Evolutionary conservation across 2,329 filamentous ascomycete species (phyloP).

Genomic region (Penicillium sp.): DNA sequence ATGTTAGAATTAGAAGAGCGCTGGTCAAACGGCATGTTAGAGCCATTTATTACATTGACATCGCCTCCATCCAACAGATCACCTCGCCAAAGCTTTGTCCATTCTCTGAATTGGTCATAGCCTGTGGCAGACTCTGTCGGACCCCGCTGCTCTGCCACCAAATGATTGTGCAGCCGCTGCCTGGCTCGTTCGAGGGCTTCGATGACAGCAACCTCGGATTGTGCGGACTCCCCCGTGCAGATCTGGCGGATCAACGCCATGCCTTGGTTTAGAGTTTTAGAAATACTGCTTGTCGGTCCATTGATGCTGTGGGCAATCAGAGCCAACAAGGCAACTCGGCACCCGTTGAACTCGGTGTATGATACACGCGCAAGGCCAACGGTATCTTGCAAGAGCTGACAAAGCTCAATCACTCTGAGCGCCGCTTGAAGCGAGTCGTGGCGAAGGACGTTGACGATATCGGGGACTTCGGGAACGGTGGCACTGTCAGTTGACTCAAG

Average conservation of each 20-base stretch:
- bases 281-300: not conserved
- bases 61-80: not conserved
- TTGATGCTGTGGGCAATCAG: not conserved
- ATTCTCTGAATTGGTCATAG: not conserved
- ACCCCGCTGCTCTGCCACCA: not conserved
- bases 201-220: not conserved
- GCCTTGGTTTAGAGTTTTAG: not conserved
- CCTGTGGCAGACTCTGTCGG: not conserved
- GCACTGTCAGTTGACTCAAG: not conserved
- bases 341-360: not conserved
- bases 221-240: not conserved
- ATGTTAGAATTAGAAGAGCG: not conserved
- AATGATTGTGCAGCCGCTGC: not conserved
- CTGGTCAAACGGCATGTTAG: not conserved
- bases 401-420: not conserved
- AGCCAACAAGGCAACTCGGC: not conserved
- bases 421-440: not conserved
- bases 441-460: not conserved
- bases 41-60: not conserved
- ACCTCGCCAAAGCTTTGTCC: not conserved
- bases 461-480: not conserved
- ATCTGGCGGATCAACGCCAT: not conserved
- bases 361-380: not conserved
- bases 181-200: not conserved
- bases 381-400: not conserved